Base-by-base conservation (phyloP, 106 monocot species). In the Narthecium ossifragum region DNA sequence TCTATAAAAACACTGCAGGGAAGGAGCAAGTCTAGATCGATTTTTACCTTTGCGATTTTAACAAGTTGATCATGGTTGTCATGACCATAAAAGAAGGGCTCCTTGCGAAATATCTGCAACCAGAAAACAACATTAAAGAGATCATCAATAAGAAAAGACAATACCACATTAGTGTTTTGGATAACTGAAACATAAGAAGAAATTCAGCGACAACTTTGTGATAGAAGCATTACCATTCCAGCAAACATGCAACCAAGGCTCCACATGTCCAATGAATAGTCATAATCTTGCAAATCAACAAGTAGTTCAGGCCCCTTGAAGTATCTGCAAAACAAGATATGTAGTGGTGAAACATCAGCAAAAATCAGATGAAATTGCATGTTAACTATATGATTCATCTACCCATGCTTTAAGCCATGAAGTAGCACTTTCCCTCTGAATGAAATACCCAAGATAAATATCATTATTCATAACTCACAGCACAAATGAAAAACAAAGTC, bases 1-100 rank as follows among this genome's bases (percentile, higher is more conserved):
- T n/a, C n/a, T n/a, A n/a, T n/a, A n/a, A n/a, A n/a, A n/a, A n/a
- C n/a, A n/a, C n/a, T n/a, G n/a, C n/a, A n/a, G n/a, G n/a, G n/a
- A n/a, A n/a, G n/a, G n/a, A n/a, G n/a, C n/a, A n/a, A n/a, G n/a
- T n/a, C n/a, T n/a, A n/a, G n/a, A n/a, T n/a, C n/a, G n/a, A n/a
- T n/a, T n/a, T n/a, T 22, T 62, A 85, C 85, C 85, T 80, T 80
- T 10, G 85, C 85, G 61, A 85, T 85, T 66, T 85, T 80, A 25
- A 85, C 80, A 73, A 85, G 80, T 46, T 77, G 85, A 57, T 85
- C 85, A 46, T 85, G 85, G 63, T 85, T 85, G 45, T 85, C 85
- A 59, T 85, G 85, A 20, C 85, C 76, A 70, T 80, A 85, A 63
- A 85, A 80, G 58, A 85, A 85, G 8, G 85, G 80, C 37, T 85